These are phyloP conservation scores for Fusarium goolgardi DNA, from an alignment of 2,329 filamentous ascomycete species.

Conservation along the genomic window DNA sequence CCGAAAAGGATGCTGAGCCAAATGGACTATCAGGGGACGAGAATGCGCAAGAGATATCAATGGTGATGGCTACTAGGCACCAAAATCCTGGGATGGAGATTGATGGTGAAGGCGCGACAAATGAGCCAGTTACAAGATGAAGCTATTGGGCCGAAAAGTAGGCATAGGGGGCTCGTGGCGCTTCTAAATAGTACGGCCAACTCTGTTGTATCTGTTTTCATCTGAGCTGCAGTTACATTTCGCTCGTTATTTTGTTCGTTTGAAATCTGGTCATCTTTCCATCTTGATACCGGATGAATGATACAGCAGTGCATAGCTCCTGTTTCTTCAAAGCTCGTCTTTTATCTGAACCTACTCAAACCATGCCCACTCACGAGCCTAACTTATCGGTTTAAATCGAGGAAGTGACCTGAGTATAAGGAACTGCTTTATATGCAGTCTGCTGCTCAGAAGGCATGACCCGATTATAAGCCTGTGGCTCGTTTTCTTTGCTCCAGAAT, in stretches of 20 bases:
- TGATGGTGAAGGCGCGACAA: constrained; percentile 19
- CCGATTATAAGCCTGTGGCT: constrained; percentile 23
- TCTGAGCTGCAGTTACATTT: not conserved
- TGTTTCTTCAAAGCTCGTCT: not conserved
- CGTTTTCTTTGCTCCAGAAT: constrained; percentile 33
- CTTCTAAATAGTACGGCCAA: not conserved
- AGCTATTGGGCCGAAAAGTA: not conserved
- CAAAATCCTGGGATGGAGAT: constrained; percentile 25
- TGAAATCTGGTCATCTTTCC: not conserved
- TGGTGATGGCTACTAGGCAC: not conserved
- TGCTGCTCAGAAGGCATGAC: constrained; percentile 22
- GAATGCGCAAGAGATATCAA: not conserved
- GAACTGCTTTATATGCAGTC: constrained; percentile 19
- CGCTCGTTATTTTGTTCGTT: not conserved
- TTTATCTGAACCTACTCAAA: not conserved
- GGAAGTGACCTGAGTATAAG: not conserved
- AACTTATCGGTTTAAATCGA: not conserved
- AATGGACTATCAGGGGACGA: constrained; percentile 9
- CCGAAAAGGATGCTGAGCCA: not conserved
- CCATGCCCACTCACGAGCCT: not conserved
- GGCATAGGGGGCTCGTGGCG: not conserved
- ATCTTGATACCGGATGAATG: not conserved
- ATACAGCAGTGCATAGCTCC: not conserved
- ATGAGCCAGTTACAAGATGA: constrained; percentile 11
- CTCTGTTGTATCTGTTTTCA: not conserved